Percentiles rank a stretch among this genome's conserved stretches.
These are phyloP conservation scores for Calycina herbarum DNA, from an alignment of 2,329 filamentous ascomycete genomes.

Conservation along the genomic window DNA sequence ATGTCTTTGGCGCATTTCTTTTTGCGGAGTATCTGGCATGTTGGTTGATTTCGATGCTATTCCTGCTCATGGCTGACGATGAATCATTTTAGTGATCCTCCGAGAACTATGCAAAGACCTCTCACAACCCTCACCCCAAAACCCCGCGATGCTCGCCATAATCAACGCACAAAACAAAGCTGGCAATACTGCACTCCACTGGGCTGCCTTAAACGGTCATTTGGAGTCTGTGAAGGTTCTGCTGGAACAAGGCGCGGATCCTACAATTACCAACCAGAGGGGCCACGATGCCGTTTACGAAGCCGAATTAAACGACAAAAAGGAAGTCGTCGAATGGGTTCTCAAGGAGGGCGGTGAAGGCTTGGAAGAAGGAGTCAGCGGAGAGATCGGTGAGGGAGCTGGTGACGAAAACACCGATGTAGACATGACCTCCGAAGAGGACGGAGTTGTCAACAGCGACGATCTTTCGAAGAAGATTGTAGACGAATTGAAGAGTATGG, in stretches of 20 bases:
- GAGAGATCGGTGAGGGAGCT: constrained; percentile 25
- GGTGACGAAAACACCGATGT: constrained; percentile 20
- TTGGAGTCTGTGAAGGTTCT: constrained; percentile 76
- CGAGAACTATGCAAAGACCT: constrained; percentile 47
- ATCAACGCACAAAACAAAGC: constrained; percentile 73
- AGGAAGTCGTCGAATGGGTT: constrained; percentile 59
- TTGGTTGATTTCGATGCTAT: neutral
- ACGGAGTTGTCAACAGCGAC: constrained; percentile 1
- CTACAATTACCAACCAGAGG: constrained; percentile 75
- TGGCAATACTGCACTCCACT: constrained; percentile 91
- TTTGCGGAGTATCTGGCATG: neutral
- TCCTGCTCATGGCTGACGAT: neutral
- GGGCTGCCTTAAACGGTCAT: constrained; percentile 89
- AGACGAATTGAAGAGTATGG: constrained; percentile 14
- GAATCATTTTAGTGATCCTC: constrained; percentile 42
- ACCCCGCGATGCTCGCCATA: constrained; percentile 44
- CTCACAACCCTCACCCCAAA: constrained; percentile 35
- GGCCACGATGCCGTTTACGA: constrained; percentile 80
- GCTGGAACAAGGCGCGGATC: constrained; percentile 73
- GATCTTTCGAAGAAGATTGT: constrained; percentile 16
- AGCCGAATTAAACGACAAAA: constrained; percentile 69
- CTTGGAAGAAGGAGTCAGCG: constrained; percentile 38
- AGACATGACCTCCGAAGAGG: constrained; percentile 15
- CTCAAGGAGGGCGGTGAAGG: constrained; percentile 42
- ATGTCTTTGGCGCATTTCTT: constrained; percentile 34